Base-by-base conservation (phyloP, 495 filamentous ascomycete species). In the Trichoderma erinaceum region DNA sequence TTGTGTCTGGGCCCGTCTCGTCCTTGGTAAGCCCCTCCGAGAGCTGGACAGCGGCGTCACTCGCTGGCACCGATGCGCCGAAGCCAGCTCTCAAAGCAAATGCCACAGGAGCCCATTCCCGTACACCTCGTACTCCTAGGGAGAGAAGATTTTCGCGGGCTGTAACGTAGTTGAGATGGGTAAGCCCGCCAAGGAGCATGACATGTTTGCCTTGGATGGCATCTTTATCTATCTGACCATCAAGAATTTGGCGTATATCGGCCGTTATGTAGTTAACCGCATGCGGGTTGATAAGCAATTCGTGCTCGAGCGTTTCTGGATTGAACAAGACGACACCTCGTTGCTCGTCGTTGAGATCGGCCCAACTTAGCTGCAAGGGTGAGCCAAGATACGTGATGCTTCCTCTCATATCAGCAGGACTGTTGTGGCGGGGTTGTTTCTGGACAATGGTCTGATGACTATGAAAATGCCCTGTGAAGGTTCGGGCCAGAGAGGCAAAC, bases 391-490 rank as follows among this genome's bases (percentile, higher is more conserved):
- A 76, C 12, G 72, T 73, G 67, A 75, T 68, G 65, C 72, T 77
- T 56, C 74, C 56, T 61, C 25, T 23, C 23, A 61, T 23, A 3
- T 61, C 25, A 11, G 4, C 23, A 2, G 35, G 5, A 2, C 13
- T 32, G 27, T 32, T 27, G 56, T 7, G 50, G 0, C 50, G 68
- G 18, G 48, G 38, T 11, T 67, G 50, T 27, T 65, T 25, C 64
- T 73, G 73, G 18, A 72, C 48, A 43, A 78, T 73, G 23, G 65
- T 72, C 63, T 78, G 76, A 41, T 78, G 76, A 41, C 68, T 74
- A 46, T 78, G 75, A 44, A 78, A 78, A 41, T 78, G 76, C 8
- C 76, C 76, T 4, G 75, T 76, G 38, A 75, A 76, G 13, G 74
- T 76, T 50, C 72, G 74, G 8, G 74, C 73, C 23, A 76, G 64